Evolutionary conservation across 1,284 basidiomycete species (phyloP).

Genomic region (Leucoagaricus sp.): DNA sequence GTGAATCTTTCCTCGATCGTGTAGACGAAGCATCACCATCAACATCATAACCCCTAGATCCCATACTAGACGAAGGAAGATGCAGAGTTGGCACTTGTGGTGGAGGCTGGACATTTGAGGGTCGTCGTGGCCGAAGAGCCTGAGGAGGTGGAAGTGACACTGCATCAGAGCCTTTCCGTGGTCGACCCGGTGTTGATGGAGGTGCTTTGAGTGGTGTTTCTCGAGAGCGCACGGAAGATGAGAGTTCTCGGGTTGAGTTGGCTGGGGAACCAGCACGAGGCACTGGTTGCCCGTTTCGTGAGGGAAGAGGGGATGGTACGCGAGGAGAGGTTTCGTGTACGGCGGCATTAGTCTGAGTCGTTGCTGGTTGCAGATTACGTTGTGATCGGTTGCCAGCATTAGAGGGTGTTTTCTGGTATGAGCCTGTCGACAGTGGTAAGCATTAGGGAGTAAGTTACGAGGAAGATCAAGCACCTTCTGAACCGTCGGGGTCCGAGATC

Average conservation of each 20-base stretch:
- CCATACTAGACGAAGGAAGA: background rate
- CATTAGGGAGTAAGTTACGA: background rate
- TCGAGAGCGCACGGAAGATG: slow-evolving; percentile 21
- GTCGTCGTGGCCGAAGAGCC: slow-evolving; percentile 18
- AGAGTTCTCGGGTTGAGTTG: slow-evolving; percentile 13
- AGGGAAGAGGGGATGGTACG: slow-evolving; percentile 13
- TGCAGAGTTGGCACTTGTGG: slow-evolving; percentile 2
- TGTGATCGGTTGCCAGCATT: slow-evolving; percentile 15
- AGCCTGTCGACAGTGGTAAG: background rate
- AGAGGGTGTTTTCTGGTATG: slow-evolving; percentile 20
- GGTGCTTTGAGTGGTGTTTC: slow-evolving; percentile 19
- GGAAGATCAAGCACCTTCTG: slow-evolving; percentile 29
- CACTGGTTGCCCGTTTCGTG: slow-evolving; percentile 2
- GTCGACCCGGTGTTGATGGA: slow-evolving; percentile 19
- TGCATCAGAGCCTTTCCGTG: slow-evolving; percentile 15
- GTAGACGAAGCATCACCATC: background rate
- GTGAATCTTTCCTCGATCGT: slow-evolving; percentile 11
- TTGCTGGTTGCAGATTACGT: slow-evolving; percentile 17
- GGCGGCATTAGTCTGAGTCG: slow-evolving; percentile 13
- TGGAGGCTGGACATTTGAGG: slow-evolving; percentile 21
- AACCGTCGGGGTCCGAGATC: slow-evolving; percentile 43
- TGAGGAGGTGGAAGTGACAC: slow-evolving; percentile 18
- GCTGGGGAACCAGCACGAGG: slow-evolving; percentile 11
- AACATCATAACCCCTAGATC: background rate
- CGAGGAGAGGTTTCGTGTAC: slow-evolving; percentile 9